phyloP scores from a whole-genome alignment of 768 basidiomycete species.

The Nidularia pulvinata region DNA sequence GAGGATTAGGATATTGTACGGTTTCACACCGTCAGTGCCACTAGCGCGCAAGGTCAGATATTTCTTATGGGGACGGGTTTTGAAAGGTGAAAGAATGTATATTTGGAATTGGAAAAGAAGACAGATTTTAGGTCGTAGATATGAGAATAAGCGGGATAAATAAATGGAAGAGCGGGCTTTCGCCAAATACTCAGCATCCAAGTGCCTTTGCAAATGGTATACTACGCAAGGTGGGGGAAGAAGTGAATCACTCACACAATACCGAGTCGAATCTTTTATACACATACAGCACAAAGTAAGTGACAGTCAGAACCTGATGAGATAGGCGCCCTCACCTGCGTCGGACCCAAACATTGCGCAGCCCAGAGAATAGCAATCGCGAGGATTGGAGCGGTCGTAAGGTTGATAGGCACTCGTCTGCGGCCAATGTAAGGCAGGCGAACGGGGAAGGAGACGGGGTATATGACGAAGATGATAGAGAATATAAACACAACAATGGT shows the following conservation, averaged over 20 bases:
- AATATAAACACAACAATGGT: conserved; percentile 53
- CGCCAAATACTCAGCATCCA: background rate
- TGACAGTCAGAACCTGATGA: background rate
- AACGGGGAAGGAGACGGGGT: conserved; percentile 26
- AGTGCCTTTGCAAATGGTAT: background rate
- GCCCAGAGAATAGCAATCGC: conserved; percentile 56
- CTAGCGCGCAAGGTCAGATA: conserved; percentile 2
- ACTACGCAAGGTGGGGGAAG: background rate
- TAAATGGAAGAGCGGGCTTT: background rate
- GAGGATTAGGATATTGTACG: conserved; percentile 83
- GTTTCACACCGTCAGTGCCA: conserved; percentile 60
- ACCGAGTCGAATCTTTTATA: conserved; percentile 50
- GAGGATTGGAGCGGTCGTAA: conserved; percentile 54
- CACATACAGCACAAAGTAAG: background rate
- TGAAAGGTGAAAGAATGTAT: no score
- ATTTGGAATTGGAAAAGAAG: no score
- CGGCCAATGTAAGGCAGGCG: background rate
- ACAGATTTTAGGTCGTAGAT: no score
- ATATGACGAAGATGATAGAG: conserved; percentile 53
- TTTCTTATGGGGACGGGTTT: no score
- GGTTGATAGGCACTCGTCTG: conserved; percentile 35
- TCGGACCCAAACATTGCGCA: conserved; percentile 47
- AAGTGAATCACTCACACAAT: conserved; percentile 41
- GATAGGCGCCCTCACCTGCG: conserved; percentile 6
- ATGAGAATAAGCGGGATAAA: no score